phyloP scores from a whole-genome alignment of 2,329 filamentous ascomycete species.

The Pseudomassariella vexata region DNA sequence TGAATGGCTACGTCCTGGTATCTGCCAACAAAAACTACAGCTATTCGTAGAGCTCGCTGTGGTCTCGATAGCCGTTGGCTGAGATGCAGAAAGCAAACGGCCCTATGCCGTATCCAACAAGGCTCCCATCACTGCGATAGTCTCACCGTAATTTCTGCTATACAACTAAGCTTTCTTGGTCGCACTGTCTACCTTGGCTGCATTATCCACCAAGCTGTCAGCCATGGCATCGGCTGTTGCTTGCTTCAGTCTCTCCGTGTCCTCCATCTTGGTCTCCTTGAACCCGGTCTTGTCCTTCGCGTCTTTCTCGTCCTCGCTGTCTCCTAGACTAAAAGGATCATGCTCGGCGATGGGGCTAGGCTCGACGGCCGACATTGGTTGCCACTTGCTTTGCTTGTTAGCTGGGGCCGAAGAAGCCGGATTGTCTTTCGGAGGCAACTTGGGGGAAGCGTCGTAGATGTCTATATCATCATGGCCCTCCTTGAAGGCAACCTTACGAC shows the following conservation, averaged over 20 bases:
- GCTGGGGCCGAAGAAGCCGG: conserved; percentile 34
- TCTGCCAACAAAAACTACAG: too few relatives aligned
- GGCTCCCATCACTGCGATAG: too few relatives aligned
- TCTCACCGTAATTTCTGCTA: too few relatives aligned
- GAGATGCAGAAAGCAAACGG: too few relatives aligned
- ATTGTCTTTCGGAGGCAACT: conserved; percentile 45
- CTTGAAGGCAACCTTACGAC: conserved; percentile 51
- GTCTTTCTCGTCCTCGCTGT: conserved; percentile 89
- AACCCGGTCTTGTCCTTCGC: conserved; percentile 55
- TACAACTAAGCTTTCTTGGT: conserved; percentile 5
- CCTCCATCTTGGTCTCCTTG: conserved; percentile 46
- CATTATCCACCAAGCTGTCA: conserved; percentile 39
- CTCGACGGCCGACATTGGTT: conserved; percentile 81
- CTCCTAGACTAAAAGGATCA: conserved; percentile 93
- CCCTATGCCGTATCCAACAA: too few relatives aligned
- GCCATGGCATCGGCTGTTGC: conserved; percentile 58
- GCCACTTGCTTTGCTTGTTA: conserved; percentile 87
- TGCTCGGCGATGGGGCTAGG: conserved; percentile 82
- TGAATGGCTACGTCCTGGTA: too few relatives aligned
- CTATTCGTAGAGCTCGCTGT: too few relatives aligned
- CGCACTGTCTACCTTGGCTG: conserved; percentile 6
- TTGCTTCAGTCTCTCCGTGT: conserved; percentile 58
- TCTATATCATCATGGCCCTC: conserved; percentile 73
- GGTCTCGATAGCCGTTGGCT: too few relatives aligned
- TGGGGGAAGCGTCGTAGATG: conserved; percentile 64